Base-by-base conservation (phyloP, 1,284 basidiomycete species). In the Boletus hoseneyae region DNA sequence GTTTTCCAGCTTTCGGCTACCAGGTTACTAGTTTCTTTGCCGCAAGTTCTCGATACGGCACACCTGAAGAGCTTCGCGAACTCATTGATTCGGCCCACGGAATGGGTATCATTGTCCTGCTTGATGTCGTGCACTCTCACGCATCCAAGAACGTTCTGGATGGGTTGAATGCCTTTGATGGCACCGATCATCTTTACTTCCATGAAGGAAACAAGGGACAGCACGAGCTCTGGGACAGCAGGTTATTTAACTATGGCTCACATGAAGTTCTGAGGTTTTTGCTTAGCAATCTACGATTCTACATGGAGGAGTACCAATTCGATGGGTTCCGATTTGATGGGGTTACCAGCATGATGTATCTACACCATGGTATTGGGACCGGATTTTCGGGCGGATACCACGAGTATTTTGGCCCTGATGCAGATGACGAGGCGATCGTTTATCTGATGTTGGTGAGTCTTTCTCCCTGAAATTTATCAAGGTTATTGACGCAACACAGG, bases 271-370 rank as follows among this genome's bases (percentile, higher is more conserved):
- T 97, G 27, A 81, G 96, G 21, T 99, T 98, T 79, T 73, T 99
- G 47, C 73, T 99, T 57, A 95, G 93, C 66, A 99, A 99, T 69
- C 73, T 98, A 44, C 83, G 95, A 32, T 99, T 88, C 76, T 99
- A 88, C 78, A 85, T 98, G 72, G 95, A 99, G 54, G 89, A 93
- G 63, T 98, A 90, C 70, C 82, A 82, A 59, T 98, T 99, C 66
- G 96, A 98, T 62, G 96, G 96, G 4, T 99, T 98, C 82, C 77
- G 96, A 40, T 99, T 99, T 67, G 96, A 99, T 60, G 96, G 96
- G 36, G 96, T 99, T 37, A 99, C 96, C 4, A 96, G 92, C 63
- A 98, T 99, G 93, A 94, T 99, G 87, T 99, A 98, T 72, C 73
- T 80, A 30, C 96, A 99, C 65, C 96, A 99, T 69, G 96, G 96